Conservation (phyloP, 441 rosid genomes). For the Monsonia emarginata region DNA sequence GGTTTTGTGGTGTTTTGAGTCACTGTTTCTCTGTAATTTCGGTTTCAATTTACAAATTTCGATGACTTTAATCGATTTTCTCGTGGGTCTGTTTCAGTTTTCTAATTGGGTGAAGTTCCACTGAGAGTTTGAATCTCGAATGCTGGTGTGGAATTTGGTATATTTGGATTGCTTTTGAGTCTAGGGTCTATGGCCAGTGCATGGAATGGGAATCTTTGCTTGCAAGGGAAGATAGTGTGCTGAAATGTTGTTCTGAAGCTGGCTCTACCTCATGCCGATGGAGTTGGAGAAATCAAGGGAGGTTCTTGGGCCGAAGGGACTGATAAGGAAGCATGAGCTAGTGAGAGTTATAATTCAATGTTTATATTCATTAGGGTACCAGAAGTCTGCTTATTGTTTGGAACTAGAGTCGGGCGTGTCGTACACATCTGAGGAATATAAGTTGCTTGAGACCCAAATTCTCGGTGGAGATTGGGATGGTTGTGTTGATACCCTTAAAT, state of each 20-base stretch:
- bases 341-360: constrained; percentile 55
- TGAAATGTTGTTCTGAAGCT: background rate
- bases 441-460: constrained; percentile 47
- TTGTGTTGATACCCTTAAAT: constrained; percentile 36
- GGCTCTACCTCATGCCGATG: constrained; percentile 15
- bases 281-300: constrained; percentile 39
- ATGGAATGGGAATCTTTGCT: background rate
- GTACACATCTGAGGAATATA: constrained; percentile 36
- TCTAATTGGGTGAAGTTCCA: background rate
- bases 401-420: constrained; percentile 54
- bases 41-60: background rate
- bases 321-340: constrained; percentile 52
- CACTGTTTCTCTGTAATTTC: background rate
- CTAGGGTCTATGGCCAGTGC: no score
- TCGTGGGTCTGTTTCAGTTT: no score
- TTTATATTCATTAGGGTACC: constrained; percentile 60
- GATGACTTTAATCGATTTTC: no score
- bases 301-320: constrained; percentile 48
- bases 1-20: background rate
- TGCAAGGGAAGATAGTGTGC: constrained; percentile 9
- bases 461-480: constrained; percentile 57
- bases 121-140: background rate
- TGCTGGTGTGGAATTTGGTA: background rate
- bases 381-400: constrained; percentile 52
- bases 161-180: no score